Base-by-base conservation (phyloP, 352 stramenopile species). In the Pythium sukuiense region DNA sequence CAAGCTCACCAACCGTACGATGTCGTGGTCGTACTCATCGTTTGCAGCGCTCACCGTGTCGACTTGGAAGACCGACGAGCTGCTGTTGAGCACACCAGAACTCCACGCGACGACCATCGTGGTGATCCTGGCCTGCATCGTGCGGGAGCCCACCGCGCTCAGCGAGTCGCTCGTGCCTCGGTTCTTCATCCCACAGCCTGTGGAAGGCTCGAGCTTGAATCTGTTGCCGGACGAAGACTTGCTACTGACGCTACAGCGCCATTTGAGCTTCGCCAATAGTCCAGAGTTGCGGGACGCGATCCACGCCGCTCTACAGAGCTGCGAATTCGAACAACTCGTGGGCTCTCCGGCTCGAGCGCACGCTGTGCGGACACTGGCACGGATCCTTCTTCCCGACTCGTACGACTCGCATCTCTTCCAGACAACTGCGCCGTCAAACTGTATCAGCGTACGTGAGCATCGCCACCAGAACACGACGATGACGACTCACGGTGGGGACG, bases 171-270 rank as follows among this genome's bases (percentile, higher is more conserved):
- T 72, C 24, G 59, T 63, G 45, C 65, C 65, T 30, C 65, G 65
- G 30, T 72, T 55, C 48, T 72, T 72, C 48, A 32, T 82, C n/a
- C 50, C 69, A 3, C 45, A 30, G 55, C 9, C 13, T 24, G 32
- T 56, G 18, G 54, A 66, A 78, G 27, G 69, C 69, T 49, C 64
- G 26, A 60, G 26, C 14, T 20, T 48, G 16, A 35, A 59, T 32
- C 12, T 66, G 18, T 24, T 79, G 1, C 63, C 48, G 2, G 56
- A 66, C 29, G 65, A 67, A 2, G 77, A 87, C 26, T 35, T 90
- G 29, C 61, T 90, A 27, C 79, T 74, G 67, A 73, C 37, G 1
- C 50, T 90, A 0, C 81, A 90, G 46, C 71, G 72, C 12, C 76
- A 84, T 33, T 33, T 73, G 81, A 29, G 50, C 39, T 6, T 33